These are phyloP conservation scores for Colletotrichum musae DNA, from an alignment of 2,329 filamentous ascomycete species.

Conservation along the genomic window DNA sequence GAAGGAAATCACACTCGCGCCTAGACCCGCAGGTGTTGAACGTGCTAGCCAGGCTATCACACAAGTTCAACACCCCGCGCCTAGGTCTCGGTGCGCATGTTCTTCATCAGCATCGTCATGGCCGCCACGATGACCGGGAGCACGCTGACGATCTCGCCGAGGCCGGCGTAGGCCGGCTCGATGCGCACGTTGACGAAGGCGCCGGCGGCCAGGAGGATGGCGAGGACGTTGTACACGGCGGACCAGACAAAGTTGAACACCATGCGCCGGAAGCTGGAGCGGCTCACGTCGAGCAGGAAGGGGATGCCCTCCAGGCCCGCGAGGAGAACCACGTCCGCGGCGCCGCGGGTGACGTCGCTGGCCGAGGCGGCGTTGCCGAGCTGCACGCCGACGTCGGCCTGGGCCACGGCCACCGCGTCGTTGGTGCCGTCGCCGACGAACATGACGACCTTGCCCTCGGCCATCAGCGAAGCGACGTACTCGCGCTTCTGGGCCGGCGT, in stretches of 20 bases:
- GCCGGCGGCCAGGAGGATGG: constrained; percentile 72
- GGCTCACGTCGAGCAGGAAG: constrained; percentile 64
- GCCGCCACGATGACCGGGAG: constrained; percentile 68
- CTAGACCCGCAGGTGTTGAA: constrained; percentile 28
- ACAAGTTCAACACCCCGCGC: not conserved
- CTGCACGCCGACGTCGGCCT: constrained; percentile 73
- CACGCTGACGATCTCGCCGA: constrained; percentile 77
- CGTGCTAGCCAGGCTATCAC: constrained; percentile 14
- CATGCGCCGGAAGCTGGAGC: constrained; percentile 57
- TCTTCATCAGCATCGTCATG: constrained; percentile 47
- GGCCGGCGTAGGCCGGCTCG: constrained; percentile 66
- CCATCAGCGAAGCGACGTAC: constrained; percentile 62
- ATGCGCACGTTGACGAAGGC: constrained; percentile 67
- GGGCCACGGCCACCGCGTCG: constrained; percentile 72
- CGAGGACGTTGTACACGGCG: constrained; percentile 73
- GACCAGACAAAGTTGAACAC: constrained; percentile 76
- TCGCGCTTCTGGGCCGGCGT: constrained; percentile 68
- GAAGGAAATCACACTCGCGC: not conserved
- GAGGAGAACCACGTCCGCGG: constrained; percentile 72
- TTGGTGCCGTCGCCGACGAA: constrained; percentile 77
- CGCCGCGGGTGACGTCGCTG: constrained; percentile 69
- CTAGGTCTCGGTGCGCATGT: constrained; percentile 12
- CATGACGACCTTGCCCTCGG: constrained; percentile 56
- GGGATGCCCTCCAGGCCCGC: constrained; percentile 65
- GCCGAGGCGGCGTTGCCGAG: constrained; percentile 60